Percentiles rank a stretch among this genome's conserved stretches.
Conservation (phyloP, 371 early-diverging fungal species). For the Zychaea mexicana region DNA sequence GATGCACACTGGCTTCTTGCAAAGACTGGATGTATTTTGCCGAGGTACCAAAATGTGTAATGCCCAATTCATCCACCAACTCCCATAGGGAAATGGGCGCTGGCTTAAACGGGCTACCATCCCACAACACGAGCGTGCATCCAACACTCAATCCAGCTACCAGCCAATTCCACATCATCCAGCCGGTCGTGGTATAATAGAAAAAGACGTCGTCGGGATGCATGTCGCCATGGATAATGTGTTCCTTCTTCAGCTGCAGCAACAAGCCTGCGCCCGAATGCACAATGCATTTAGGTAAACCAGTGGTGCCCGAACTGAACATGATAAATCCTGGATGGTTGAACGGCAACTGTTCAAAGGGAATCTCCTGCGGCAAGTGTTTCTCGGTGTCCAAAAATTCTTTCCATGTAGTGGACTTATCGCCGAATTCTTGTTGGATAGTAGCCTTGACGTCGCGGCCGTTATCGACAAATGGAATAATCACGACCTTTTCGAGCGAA, state of each 20-base stretch:
- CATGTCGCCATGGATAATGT: constrained; percentile 85
- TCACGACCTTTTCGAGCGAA: constrained; percentile 70
- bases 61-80: constrained; percentile 71
- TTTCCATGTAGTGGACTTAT: constrained; percentile 39
- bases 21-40: constrained; percentile 95
- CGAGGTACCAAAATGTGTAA: constrained; percentile 93
- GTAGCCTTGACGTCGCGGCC: neutral
- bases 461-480: constrained; percentile 72
- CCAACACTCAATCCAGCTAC: constrained; percentile 81
- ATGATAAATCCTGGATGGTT: constrained; percentile 95
- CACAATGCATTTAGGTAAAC: constrained; percentile 97
- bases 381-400: constrained; percentile 43
- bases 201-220: constrained; percentile 78
- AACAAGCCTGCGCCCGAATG: constrained; percentile 94
- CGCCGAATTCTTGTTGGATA: no score
- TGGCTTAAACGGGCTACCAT: constrained; percentile 95
- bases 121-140: constrained; percentile 86
- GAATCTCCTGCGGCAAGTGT: constrained; percentile 40
- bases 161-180: constrained; percentile 99
- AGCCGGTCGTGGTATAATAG: constrained; percentile 96
- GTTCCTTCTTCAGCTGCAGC: constrained; percentile 94
- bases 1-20: constrained; percentile 75
- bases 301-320: constrained; percentile 98
- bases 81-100: constrained; percentile 77
- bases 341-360: constrained; percentile 87